These are phyloP conservation scores for Coniochaeta sp. DNA, from an alignment of 2,329 filamentous ascomycete genomes.

Conservation along the genomic window DNA sequence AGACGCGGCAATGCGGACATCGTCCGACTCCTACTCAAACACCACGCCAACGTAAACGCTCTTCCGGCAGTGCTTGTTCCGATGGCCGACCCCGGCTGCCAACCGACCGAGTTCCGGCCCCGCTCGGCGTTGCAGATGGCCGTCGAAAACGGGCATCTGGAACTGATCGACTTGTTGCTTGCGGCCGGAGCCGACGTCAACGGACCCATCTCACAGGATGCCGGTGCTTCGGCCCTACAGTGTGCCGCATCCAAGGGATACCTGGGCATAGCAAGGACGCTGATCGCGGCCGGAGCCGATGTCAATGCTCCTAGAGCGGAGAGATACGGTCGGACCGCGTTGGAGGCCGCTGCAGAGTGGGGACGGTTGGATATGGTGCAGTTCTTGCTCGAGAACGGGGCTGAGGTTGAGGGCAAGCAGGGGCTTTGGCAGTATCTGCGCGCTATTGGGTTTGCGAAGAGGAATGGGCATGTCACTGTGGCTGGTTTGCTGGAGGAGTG, in stretches of 20 bases:
- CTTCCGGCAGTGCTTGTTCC: conserved; percentile 46
- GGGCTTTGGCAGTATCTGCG: neutral
- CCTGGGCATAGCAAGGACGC: conserved; percentile 4
- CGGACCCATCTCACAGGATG: neutral
- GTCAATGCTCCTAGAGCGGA: conserved; percentile 1
- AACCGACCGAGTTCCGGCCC: neutral
- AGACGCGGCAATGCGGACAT: conserved; percentile 32
- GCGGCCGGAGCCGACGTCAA: neutral
- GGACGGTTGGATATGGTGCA: conserved; percentile 7
- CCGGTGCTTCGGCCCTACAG: neutral
- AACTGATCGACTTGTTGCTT: neutral
- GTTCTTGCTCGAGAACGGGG: conserved; percentile 4
- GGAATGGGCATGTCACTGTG: neutral
- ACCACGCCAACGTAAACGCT: conserved; percentile 26
- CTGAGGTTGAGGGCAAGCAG: neutral
- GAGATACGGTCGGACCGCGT: conserved; percentile 2
- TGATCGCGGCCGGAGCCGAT: conserved; percentile 5
- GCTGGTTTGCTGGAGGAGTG: neutral
- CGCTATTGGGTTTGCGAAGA: neutral
- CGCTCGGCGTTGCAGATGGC: neutral
- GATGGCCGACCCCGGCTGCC: conserved; percentile 15
- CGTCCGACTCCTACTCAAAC: conserved; percentile 33
- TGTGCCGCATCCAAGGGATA: conserved; percentile 3
- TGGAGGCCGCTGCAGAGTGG: conserved; percentile 7
- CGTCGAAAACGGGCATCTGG: neutral